Conservation (phyloP, 2,329 filamentous ascomycete species). For the Exophiala bonariae region DNA sequence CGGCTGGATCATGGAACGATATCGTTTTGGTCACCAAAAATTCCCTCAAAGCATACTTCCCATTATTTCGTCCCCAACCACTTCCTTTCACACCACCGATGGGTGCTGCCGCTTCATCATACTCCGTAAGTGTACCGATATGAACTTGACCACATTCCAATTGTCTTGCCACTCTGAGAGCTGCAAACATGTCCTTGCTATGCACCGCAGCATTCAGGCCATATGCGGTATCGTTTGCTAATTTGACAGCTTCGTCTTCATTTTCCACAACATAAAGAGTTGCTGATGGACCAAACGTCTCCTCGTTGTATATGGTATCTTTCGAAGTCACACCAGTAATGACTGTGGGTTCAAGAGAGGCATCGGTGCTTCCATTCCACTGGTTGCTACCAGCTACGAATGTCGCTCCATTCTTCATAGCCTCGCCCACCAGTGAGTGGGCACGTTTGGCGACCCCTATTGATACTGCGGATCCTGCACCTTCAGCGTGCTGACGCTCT, state of each 20-base stretch:
- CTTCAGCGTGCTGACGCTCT: constrained; percentile 41
- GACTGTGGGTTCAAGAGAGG: background rate
- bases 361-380: background rate
- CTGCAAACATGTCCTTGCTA: background rate
- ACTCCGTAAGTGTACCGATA: background rate
- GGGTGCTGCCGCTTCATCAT: background rate
- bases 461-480: constrained; percentile 8
- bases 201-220: background rate
- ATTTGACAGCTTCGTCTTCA: background rate
- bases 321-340: background rate
- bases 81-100: background rate
- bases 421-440: constrained; percentile 3
- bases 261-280: background rate
- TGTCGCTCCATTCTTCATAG: background rate
- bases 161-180: background rate
- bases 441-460: constrained; percentile 10
- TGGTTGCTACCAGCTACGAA: background rate
- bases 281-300: background rate
- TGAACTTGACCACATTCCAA: background rate
- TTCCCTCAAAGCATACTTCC: background rate
- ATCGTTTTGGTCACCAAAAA: background rate
- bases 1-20: background rate
- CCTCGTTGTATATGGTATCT: background rate
- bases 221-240: background rate
- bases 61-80: background rate